Conservation (phyloP, 805 yeast genomes). For the Saturnispora saitoi region DNA sequence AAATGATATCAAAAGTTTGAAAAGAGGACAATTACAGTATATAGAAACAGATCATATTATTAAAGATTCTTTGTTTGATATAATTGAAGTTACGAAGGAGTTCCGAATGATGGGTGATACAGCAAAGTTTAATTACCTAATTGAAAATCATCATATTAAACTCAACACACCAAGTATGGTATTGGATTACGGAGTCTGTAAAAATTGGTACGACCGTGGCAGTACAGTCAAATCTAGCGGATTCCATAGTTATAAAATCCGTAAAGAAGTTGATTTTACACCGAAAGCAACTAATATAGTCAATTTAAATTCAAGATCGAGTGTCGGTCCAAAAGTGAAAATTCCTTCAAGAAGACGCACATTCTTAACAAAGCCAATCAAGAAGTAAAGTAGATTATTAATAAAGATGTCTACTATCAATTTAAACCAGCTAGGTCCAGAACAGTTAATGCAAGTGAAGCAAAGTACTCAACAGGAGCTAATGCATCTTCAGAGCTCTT, state of each 20-base stretch:
- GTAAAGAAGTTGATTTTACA: background rate
- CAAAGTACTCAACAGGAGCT: slow-evolving; percentile 78
- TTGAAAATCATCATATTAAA: background rate
- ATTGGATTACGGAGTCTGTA: slow-evolving; percentile 9
- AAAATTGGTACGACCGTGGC: slow-evolving; percentile 9
- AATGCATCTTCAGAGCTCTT: slow-evolving; percentile 76
- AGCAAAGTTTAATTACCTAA: slow-evolving; percentile 7
- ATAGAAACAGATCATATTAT: slow-evolving; percentile 8
- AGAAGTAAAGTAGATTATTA: background rate
- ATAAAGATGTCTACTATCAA: slow-evolving; percentile 23
- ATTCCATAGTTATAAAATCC: slow-evolving; percentile 2
- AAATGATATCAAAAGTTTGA: slow-evolving; percentile 5
- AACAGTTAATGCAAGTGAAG: slow-evolving; percentile 78
- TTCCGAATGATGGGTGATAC: slow-evolving; percentile 11
- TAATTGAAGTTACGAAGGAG: slow-evolving; percentile 1
- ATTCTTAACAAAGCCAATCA: background rate
- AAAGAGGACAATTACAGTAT: slow-evolving; percentile 9
- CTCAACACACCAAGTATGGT: background rate
- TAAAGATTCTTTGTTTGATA: background rate
- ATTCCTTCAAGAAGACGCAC: slow-evolving; percentile 4
- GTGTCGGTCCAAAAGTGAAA: background rate
- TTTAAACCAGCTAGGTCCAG: slow-evolving; percentile 62
- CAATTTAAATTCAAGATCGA: background rate
- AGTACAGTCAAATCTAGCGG: background rate
- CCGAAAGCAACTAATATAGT: background rate